Conservation (phyloP, 1,139 yeast species). For the Candida frijolesensis region DNA sequence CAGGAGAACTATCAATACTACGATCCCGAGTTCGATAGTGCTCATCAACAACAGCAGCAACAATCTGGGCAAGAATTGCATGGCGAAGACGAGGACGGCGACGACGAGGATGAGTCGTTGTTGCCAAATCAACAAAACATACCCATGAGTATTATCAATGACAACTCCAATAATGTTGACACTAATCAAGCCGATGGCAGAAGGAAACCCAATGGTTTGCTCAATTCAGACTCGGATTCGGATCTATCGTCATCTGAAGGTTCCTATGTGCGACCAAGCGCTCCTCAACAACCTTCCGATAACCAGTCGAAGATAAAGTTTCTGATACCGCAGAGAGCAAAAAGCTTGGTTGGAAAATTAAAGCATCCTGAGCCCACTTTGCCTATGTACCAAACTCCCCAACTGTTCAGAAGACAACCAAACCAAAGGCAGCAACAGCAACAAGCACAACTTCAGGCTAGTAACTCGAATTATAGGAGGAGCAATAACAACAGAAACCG, state of each 20-base stretch:
- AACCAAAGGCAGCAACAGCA: slow-evolving; percentile 9
- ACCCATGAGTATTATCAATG: background rate
- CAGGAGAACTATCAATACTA: slow-evolving; percentile 42
- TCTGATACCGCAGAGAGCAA: slow-evolving; percentile 12
- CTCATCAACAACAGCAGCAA: slow-evolving; percentile 13
- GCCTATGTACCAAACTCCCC: slow-evolving; percentile 11
- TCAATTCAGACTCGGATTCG: slow-evolving; percentile 41
- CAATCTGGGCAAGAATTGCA: background rate
- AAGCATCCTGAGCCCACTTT: slow-evolving; percentile 7
- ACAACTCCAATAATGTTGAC: background rate
- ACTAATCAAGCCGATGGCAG: background rate
- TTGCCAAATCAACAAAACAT: slow-evolving; percentile 6
- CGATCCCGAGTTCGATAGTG: slow-evolving; percentile 36
- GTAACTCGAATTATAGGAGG: slow-evolving; percentile 15
- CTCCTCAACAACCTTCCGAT: slow-evolving; percentile 1
- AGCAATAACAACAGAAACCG: slow-evolving; percentile 17
- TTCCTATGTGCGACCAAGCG: slow-evolving; percentile 16
- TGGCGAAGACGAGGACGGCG: slow-evolving; percentile 3
- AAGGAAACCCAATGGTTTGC: slow-evolving; percentile 17
- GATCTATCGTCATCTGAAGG: slow-evolving; percentile 30
- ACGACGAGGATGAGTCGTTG: slow-evolving; percentile 15
- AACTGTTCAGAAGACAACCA: slow-evolving; percentile 12
- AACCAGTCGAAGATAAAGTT: slow-evolving; percentile 12
- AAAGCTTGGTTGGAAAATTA: slow-evolving; percentile 3
- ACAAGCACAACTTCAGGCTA: slow-evolving; percentile 8